phyloP scores from a whole-genome alignment of 2,329 filamentous ascomycete species.

The Xylariomycetidae sp. region DNA sequence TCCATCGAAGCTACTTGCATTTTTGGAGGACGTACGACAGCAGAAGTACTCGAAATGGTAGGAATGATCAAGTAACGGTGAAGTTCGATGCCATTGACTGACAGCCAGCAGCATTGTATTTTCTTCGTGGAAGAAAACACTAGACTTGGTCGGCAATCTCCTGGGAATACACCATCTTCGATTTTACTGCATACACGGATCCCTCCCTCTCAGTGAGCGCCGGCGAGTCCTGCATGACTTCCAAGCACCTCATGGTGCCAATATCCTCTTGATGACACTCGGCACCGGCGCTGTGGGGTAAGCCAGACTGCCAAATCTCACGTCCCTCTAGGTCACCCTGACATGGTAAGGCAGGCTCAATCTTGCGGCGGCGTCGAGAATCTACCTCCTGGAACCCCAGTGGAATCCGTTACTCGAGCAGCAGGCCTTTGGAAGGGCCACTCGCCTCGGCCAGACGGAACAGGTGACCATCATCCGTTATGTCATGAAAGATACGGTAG shows the following conservation, averaged over 20 bases:
- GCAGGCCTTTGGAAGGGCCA: slow-evolving; percentile 22
- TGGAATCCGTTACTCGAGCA: slow-evolving; percentile 26
- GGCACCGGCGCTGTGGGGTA: slow-evolving; percentile 25
- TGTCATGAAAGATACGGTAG: slow-evolving; percentile 20
- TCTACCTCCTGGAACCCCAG: slow-evolving; percentile 26
- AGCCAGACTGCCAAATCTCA: not conserved
- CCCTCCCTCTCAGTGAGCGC: slow-evolving; percentile 12
- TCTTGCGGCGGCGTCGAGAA: slow-evolving; percentile 18
- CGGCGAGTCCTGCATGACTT: slow-evolving; percentile 3
- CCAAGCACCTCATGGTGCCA: slow-evolving; percentile 1
- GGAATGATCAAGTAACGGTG: slow-evolving; percentile 7
- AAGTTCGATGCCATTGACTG: not conserved
- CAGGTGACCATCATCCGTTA: slow-evolving; percentile 21
- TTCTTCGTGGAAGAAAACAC: slow-evolving; percentile 29
- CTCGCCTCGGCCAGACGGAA: slow-evolving; percentile 20
- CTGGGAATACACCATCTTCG: slow-evolving; percentile 14
- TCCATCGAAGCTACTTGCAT: slow-evolving; percentile 3
- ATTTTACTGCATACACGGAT: slow-evolving; percentile 23
- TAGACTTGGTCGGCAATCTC: slow-evolving; percentile 21
- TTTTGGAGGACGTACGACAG: slow-evolving; percentile 14
- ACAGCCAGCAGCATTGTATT: slow-evolving; percentile 25
- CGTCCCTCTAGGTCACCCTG: not conserved
- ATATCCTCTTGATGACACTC: slow-evolving; percentile 25
- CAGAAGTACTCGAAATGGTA: slow-evolving; percentile 10
- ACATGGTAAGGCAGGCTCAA: slow-evolving; percentile 2